These are phyloP conservation scores for Cruciata laevipes DNA, from an alignment of 257 asterid genomes.

Conservation along the genomic window DNA sequence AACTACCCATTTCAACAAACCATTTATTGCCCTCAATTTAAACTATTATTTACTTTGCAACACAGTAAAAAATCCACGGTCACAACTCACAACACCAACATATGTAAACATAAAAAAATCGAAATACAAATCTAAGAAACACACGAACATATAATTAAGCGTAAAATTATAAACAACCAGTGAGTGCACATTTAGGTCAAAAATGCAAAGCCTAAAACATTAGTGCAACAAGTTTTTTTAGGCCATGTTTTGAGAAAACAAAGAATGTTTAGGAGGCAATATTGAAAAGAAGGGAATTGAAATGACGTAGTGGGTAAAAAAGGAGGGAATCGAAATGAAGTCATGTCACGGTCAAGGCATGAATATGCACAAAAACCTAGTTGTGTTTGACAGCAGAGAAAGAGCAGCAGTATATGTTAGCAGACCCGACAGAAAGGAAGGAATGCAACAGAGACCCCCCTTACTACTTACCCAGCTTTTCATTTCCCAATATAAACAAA, in stretches of 20 bases:
- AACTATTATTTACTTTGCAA: not conserved
- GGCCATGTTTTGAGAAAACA: not conserved
- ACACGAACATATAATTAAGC: too few species aligned
- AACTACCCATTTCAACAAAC: not conserved
- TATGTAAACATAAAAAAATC: too few species aligned
- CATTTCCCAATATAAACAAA: conserved; percentile 85
- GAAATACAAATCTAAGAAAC: too few species aligned
- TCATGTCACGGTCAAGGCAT: conserved; percentile 22
- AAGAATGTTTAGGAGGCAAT: not conserved
- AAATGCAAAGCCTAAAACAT: not conserved
- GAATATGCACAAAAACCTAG: conserved; percentile 56
- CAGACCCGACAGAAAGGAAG: conserved; percentile 83
- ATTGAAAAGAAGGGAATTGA: too few species aligned
- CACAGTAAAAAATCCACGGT: not conserved
- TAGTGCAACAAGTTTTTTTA: not conserved
- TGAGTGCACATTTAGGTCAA: too few species aligned
- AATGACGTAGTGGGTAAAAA: not conserved
- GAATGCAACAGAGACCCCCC: conserved; percentile 33
- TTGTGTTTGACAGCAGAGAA: conserved; percentile 15
- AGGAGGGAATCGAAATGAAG: not conserved
- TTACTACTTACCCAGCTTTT: conserved; percentile 22
- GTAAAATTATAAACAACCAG: too few species aligned
- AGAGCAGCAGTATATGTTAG: conserved; percentile 25
- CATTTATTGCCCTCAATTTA: not conserved
- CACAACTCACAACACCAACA: not conserved